A percentile compares a stretch with the other conserved stretches of the same genome.
These are phyloP conservation scores for Zopfia rhizophila DNA, from an alignment of 2,329 filamentous ascomycete species.

Conservation along the genomic window DNA sequence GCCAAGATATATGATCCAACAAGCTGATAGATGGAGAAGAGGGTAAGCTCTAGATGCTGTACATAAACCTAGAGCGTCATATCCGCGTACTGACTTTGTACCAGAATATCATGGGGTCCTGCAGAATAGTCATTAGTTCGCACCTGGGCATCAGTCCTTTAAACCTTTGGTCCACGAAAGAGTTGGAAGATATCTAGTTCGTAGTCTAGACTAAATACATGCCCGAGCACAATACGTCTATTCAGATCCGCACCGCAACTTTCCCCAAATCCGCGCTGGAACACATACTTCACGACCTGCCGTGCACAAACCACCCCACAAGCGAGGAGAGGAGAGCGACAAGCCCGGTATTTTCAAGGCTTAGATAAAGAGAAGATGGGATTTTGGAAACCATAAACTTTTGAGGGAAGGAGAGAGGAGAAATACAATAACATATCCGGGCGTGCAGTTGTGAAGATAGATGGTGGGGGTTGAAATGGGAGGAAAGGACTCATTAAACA, in stretches of 20 bases:
- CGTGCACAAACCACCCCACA: constrained; percentile 7
- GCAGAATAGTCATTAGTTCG: too few species aligned
- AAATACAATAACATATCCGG: constrained; percentile 33
- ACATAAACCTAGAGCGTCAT: too few species aligned
- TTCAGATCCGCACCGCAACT: constrained; percentile 20
- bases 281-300: constrained; percentile 13
- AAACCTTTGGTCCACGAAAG: not conserved
- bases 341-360: constrained; percentile 34
- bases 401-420: constrained; percentile 36
- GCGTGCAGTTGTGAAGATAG: constrained; percentile 23
- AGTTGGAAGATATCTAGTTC: not conserved
- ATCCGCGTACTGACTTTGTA: too few species aligned
- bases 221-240: constrained; percentile 45
- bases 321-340: constrained; percentile 29
- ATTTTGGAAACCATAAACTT: constrained; percentile 43
- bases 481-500: constrained; percentile 29
- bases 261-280: constrained; percentile 4
- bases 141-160: too few species aligned
- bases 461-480: constrained; percentile 21
- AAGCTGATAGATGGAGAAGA: too few species aligned
- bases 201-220: constrained; percentile 41
- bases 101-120: too few species aligned
- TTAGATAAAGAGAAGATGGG: constrained; percentile 27
- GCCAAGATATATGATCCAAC: constrained; percentile 3
- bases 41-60: too few species aligned